These are phyloP conservation scores for Solanum ossicruentum DNA, from an alignment of 257 asterid genomes.

Conservation along the genomic window DNA sequence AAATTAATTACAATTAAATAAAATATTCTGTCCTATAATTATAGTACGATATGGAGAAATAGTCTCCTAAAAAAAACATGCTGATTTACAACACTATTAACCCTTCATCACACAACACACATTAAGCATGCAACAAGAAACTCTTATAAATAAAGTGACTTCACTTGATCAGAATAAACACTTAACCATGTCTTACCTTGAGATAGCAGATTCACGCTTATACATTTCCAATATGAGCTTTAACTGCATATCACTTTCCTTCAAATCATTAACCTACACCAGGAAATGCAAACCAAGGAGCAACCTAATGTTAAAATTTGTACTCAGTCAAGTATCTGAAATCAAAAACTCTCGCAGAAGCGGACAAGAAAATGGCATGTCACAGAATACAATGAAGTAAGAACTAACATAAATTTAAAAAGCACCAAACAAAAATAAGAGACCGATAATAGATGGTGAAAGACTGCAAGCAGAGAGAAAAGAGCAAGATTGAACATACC, in stretches of 20 bases:
- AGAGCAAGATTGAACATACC: constrained; percentile 31
- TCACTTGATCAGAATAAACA: not conserved
- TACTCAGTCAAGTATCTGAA: not conserved
- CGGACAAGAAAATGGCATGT: not conserved
- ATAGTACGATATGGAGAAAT: not conserved
- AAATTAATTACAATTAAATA: not conserved
- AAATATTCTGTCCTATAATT: not conserved
- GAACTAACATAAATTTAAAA: not conserved
- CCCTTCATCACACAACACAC: not conserved
- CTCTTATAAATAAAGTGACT: not conserved
- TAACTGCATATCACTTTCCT: constrained; percentile 45
- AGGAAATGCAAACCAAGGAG: constrained; percentile 6
- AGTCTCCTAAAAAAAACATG: not conserved
- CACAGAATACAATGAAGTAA: not conserved
- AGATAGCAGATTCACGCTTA: constrained; percentile 44
- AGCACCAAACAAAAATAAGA: not conserved
- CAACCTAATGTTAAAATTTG: not conserved
- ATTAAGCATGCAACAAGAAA: not conserved
- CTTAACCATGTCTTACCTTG: constrained; percentile 43
- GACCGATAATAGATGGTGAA: not conserved
- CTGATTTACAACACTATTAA: not conserved
- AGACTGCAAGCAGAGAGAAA: not conserved
- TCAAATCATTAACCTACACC: constrained; percentile 66
- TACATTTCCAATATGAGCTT: constrained; percentile 68
- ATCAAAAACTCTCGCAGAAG: not conserved